Conservation (phyloP, 441 rosid species). For the Viola pubescens region DNA sequence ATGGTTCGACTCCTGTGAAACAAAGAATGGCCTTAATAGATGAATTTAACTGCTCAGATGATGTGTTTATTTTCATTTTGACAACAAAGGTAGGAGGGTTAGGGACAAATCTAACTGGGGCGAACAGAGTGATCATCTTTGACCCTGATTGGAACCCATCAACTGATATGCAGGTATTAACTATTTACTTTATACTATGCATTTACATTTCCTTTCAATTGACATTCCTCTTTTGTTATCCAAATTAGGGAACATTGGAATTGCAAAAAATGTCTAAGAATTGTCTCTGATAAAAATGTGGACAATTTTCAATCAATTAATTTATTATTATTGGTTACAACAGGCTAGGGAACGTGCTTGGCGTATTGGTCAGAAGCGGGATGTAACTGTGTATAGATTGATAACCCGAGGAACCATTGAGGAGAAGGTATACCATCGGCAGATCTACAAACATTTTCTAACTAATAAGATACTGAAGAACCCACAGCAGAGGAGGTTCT, state of each 20-base stretch:
- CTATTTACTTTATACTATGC: conserved; percentile 7
- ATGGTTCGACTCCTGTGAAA: conserved; percentile 78
- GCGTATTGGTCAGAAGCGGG: conserved; percentile 94
- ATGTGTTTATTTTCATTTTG: conserved; percentile 70
- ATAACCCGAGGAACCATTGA: conserved; percentile 92
- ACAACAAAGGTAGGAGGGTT: conserved; percentile 96
- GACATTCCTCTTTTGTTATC: background rate
- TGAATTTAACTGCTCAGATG: conserved; percentile 68
- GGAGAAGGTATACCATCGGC: conserved; percentile 95
- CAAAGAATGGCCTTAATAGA: conserved; percentile 97
- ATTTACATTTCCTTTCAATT: background rate
- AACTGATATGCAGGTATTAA: conserved; percentile 82
- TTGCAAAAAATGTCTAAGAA: background rate
- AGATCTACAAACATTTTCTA: conserved; percentile 94
- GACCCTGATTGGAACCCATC: conserved; percentile 99
- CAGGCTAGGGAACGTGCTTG: conserved; percentile 99
- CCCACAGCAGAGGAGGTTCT: conserved; percentile 91
- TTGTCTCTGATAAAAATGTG: conserved; percentile 1
- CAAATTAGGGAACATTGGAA: conserved; percentile 1
- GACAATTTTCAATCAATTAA: too few species aligned
- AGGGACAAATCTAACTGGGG: conserved; percentile 94
- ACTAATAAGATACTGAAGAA: conserved; percentile 89
- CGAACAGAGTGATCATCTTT: conserved; percentile 87
- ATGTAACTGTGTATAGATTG: conserved; percentile 83
- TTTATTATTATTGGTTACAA: conserved; percentile 13